Conservation (phyloP, 2,329 filamentous ascomycete species). For the Hymenoscyphus infarciens region DNA sequence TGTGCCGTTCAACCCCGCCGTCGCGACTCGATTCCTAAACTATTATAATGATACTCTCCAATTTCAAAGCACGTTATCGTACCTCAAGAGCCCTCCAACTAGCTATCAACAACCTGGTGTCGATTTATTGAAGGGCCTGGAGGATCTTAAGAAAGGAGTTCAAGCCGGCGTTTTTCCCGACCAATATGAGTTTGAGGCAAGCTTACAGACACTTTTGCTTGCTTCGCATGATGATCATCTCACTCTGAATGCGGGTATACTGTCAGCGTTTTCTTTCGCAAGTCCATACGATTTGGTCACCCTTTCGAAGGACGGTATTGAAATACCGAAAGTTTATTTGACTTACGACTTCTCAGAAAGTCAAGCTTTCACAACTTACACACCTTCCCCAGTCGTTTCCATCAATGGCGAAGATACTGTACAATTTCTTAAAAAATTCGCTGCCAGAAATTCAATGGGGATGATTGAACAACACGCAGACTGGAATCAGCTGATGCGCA, state of each 20-base stretch:
- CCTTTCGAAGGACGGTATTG: slow-evolving; percentile 52
- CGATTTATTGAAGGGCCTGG: slow-evolving; percentile 45
- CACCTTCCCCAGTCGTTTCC: slow-evolving; percentile 44
- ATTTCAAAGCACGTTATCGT: slow-evolving; percentile 29
- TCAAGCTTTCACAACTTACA: slow-evolving; percentile 26
- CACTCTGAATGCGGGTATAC: slow-evolving; percentile 47
- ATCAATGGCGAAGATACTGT: slow-evolving; percentile 53
- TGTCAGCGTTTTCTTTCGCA: slow-evolving; percentile 48
- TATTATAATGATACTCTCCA: slow-evolving; percentile 44
- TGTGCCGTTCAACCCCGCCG: slow-evolving; percentile 44
- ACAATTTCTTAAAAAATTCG: slow-evolving; percentile 43
- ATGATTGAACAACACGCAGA: slow-evolving; percentile 38
- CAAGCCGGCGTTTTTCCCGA: slow-evolving; percentile 42
- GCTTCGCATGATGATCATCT: slow-evolving; percentile 63
- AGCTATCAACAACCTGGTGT: slow-evolving; percentile 46
- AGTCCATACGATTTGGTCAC: slow-evolving; percentile 51
- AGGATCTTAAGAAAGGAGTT: slow-evolving; percentile 42
- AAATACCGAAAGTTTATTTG: slow-evolving; percentile 37
- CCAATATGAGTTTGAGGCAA: slow-evolving; percentile 51
- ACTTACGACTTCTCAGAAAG: slow-evolving; percentile 19
- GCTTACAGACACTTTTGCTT: slow-evolving; percentile 48
- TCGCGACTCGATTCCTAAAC: slow-evolving; percentile 41
- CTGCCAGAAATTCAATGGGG: slow-evolving; percentile 34
- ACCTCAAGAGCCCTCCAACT: slow-evolving; percentile 47
- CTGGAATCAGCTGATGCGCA: slow-evolving; percentile 35